These are phyloP conservation scores for Dionaea muscipula DNA, from an alignment of 179 eudicot genomes.

Conservation along the genomic window DNA sequence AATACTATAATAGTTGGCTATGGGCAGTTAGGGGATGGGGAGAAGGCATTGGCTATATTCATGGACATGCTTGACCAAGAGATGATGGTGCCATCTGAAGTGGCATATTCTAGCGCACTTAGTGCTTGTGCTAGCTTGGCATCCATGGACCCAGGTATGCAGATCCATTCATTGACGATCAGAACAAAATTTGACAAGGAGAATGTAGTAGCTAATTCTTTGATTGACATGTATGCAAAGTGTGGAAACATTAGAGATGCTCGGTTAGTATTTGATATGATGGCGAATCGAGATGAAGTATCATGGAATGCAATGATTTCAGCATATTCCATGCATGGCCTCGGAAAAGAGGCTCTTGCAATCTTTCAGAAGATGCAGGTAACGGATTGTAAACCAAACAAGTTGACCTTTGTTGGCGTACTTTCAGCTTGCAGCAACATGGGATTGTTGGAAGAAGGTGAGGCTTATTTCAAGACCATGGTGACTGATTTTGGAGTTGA, in stretches of 20 bases:
- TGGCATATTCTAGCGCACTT: slow-evolving; percentile 54
- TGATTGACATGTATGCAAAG: slow-evolving; percentile 65
- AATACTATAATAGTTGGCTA: slow-evolving; percentile 63
- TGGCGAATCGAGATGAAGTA: slow-evolving; percentile 38
- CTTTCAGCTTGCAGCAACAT: slow-evolving; percentile 71
- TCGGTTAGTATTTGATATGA: slow-evolving; percentile 43
- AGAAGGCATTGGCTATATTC: slow-evolving; percentile 42
- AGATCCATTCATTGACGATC: slow-evolving; percentile 46
- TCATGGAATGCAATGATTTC: slow-evolving; percentile 68
- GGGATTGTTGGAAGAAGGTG: slow-evolving; percentile 47
- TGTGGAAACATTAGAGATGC: slow-evolving; percentile 63
- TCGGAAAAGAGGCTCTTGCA: slow-evolving; percentile 44
- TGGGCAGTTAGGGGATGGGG: slow-evolving; percentile 42
- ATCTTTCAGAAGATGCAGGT: slow-evolving; percentile 40
- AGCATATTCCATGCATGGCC: slow-evolving; percentile 65
- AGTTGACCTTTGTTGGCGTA: slow-evolving; percentile 50
- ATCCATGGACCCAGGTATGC: slow-evolving; percentile 50
- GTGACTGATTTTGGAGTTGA: slow-evolving; percentile 33
- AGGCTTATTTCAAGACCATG: slow-evolving; percentile 44
- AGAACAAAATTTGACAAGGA: slow-evolving; percentile 43
- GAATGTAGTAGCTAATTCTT: slow-evolving; percentile 43
- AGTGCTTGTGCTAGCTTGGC: slow-evolving; percentile 59
- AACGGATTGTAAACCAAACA: slow-evolving; percentile 33
- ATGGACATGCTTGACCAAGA: slow-evolving; percentile 34
- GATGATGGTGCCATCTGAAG: slow-evolving; percentile 36